These are phyloP conservation scores for Aspergillus sp. DNA, from an alignment of 2,329 filamentous ascomycete genomes.

Conservation along the genomic window DNA sequence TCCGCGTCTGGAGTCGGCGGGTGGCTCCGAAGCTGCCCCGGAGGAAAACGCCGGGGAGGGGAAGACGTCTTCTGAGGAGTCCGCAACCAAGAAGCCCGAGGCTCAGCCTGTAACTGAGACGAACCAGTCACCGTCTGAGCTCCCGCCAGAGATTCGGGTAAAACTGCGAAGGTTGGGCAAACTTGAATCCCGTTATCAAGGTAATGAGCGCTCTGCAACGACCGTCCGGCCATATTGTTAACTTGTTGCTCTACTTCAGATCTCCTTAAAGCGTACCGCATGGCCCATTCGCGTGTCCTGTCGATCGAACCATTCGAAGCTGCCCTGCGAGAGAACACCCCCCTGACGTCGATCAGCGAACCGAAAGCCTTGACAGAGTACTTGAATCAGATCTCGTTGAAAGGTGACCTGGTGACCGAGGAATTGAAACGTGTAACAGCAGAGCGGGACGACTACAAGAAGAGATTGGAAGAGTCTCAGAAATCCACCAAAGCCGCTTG, in stretches of 20 bases:
- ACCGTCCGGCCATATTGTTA: neutral
- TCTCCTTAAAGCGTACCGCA: constrained; percentile 84
- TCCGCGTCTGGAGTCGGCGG: constrained; percentile 53
- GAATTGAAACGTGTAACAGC: constrained; percentile 84
- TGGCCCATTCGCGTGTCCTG: constrained; percentile 82
- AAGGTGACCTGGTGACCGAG: constrained; percentile 89
- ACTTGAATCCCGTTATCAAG: constrained; percentile 82
- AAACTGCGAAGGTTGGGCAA: constrained; percentile 87
- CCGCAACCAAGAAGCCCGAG: constrained; percentile 23
- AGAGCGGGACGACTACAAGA: constrained; percentile 78
- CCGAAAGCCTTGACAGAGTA: constrained; percentile 85
- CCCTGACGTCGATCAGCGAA: constrained; percentile 83
- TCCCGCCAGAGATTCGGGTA: constrained; percentile 72
- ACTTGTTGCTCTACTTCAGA: constrained; percentile 54
- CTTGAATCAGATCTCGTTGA: constrained; percentile 79
- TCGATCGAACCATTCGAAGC: constrained; percentile 93
- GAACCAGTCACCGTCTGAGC: constrained; percentile 48
- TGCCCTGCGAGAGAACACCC: constrained; percentile 86
- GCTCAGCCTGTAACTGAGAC: constrained; percentile 24
- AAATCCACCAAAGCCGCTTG: constrained; percentile 62
- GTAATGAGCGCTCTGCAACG: constrained; percentile 46
- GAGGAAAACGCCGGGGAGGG: constrained; percentile 26
- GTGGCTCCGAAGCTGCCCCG: constrained; percentile 25
- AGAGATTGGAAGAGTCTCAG: constrained; percentile 70
- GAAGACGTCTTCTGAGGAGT: constrained; percentile 23